phyloP scores from a whole-genome alignment of 352 stramenopile genomes.

The Phytophthora pisi region DNA sequence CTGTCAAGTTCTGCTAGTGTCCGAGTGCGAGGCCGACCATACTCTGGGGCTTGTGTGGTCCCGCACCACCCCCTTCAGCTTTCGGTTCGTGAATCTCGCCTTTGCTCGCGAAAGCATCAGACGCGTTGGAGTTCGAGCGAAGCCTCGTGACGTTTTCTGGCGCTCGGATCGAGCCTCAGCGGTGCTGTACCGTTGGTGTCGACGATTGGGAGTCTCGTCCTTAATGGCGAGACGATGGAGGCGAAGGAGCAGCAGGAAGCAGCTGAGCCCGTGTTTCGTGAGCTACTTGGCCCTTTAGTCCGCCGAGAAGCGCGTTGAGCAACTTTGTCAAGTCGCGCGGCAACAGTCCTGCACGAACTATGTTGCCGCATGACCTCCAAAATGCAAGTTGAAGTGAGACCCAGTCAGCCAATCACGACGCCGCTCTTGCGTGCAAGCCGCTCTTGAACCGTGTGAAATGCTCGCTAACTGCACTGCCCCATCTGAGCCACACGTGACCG shows the following conservation, averaged over 20 bases:
- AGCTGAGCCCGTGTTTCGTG: conserved; percentile 8
- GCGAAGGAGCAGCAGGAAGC: conserved; percentile 1
- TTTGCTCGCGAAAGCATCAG: conserved; percentile 3
- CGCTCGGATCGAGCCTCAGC: neutral
- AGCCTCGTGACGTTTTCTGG: conserved; percentile 3
- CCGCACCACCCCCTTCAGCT: neutral
- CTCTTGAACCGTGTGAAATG: neutral
- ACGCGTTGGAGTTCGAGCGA: neutral
- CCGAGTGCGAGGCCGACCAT: neutral
- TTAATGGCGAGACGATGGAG: conserved; percentile 33
- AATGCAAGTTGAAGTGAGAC: conserved; percentile 16
- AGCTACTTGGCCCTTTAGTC: conserved; percentile 8
- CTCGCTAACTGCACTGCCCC: neutral
- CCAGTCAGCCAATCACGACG: neutral
- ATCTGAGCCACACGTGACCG: conserved; percentile 19
- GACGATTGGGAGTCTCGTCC: conserved; percentile 8
- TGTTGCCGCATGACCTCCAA: conserved; percentile 17
- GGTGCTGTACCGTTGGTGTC: neutral
- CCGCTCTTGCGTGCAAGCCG: conserved; percentile 2
- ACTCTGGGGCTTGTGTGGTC: conserved; percentile 21
- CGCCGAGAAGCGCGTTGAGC: conserved; percentile 1
- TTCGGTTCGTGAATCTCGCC: conserved; percentile 15
- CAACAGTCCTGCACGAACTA: conserved; percentile 30
- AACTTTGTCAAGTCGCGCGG: conserved; percentile 14
- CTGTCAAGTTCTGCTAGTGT: conserved; percentile 25